These are phyloP conservation scores for Cladosporium sp. DNA, from an alignment of 2,329 filamentous ascomycete species.

Conservation along the genomic window DNA sequence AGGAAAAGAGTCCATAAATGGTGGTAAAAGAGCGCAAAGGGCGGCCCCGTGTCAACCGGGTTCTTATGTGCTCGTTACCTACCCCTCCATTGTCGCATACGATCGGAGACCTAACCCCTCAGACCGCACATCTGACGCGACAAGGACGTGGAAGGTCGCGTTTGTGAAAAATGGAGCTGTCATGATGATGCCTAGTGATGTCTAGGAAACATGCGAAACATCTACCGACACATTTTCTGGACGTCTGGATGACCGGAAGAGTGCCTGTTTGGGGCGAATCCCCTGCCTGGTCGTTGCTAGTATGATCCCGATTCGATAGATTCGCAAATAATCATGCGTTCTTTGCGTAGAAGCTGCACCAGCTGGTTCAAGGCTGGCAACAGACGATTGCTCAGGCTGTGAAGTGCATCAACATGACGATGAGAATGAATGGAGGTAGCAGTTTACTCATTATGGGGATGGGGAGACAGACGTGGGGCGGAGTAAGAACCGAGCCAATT, in stretches of 20 bases:
- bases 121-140: conserved; percentile 13
- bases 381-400: background rate
- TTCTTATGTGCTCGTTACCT: background rate
- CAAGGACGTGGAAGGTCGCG: background rate
- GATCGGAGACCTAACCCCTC: background rate
- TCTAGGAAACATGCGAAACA: background rate
- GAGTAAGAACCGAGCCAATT: background rate
- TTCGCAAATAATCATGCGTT: background rate
- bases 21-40: background rate
- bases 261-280: background rate
- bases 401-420: conserved; percentile 3
- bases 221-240: background rate
- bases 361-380: background rate
- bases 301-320: background rate
- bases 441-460: background rate
- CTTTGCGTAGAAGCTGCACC: background rate
- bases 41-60: background rate
- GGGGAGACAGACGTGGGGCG: background rate
- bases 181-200: conserved; percentile 17
- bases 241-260: background rate
- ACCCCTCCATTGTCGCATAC: background rate
- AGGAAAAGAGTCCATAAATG: conserved; percentile 7
- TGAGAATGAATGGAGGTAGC: background rate
- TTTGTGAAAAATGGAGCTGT: conserved; percentile 12
- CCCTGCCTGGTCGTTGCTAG: background rate